These are phyloP conservation scores for Fusarium drepaniforme DNA, from an alignment of 2,329 filamentous ascomycete genomes.

Conservation along the genomic window DNA sequence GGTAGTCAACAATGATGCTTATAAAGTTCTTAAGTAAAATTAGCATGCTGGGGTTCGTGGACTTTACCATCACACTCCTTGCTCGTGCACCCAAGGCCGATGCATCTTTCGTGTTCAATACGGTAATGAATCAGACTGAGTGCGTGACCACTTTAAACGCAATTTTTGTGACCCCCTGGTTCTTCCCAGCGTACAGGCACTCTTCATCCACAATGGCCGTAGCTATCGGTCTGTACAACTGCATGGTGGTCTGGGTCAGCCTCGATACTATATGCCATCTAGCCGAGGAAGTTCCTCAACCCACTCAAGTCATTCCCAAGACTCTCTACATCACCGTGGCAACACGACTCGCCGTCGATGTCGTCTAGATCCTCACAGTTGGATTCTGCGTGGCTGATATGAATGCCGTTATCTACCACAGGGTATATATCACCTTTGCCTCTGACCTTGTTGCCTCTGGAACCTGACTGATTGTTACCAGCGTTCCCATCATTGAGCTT, in stretches of 20 bases:
- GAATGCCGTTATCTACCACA: not conserved
- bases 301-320: not conserved
- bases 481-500: not conserved
- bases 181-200: not conserved
- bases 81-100: not conserved
- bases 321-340: not conserved
- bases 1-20: not conserved
- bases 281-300: not conserved
- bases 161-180: not conserved
- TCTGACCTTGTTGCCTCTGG: no score
- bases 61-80: not conserved
- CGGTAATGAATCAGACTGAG: not conserved
- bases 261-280: not conserved
- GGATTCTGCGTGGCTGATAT: conserved; percentile 7
- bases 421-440: not conserved
- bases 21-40: not conserved
- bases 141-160: not conserved
- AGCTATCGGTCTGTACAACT: not conserved
- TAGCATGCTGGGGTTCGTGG: conserved; percentile 4
- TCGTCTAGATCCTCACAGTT: conserved; percentile 3
- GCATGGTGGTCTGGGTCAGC: not conserved
- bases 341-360: not conserved
- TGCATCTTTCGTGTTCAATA: not conserved
- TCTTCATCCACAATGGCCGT: not conserved
- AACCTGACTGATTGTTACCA: not conserved